These are phyloP conservation scores for Aegilops longissima DNA, from an alignment of 176 grass and related monocot genomes.

Conservation along the genomic window DNA sequence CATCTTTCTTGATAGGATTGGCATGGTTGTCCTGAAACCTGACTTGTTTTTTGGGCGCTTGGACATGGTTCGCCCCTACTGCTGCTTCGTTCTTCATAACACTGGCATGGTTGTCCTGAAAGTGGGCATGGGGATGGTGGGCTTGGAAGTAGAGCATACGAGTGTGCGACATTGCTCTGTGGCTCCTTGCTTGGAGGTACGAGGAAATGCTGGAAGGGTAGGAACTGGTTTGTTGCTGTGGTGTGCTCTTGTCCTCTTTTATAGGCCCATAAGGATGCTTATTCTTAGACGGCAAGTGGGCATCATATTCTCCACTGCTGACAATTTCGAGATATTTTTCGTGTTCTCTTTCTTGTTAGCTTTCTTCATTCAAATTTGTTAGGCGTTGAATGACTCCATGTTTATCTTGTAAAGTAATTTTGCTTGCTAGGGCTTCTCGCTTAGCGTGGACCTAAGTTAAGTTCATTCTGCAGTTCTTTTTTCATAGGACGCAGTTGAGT, in stretches of 20 bases:
- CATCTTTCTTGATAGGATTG: conserved; percentile 35
- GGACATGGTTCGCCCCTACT: conserved; percentile 13
- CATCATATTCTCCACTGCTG: conserved; percentile 36
- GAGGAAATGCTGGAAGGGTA: not conserved
- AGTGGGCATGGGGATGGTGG: conserved; percentile 29
- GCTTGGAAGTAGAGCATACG: conserved; percentile 11
- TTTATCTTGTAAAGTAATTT: conserved; percentile 4
- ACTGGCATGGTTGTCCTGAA: conserved; percentile 33
- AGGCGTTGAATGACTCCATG: not conserved
- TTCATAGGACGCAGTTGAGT: not conserved
- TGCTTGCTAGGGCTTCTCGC: not conserved
- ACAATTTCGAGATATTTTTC: not conserved
- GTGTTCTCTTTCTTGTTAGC: not conserved
- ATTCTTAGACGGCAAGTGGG: conserved; percentile 14
- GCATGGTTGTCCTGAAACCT: conserved; percentile 41
- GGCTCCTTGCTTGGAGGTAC: conserved; percentile 17
- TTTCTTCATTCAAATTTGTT: conserved; percentile 40
- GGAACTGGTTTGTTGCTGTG: not conserved
- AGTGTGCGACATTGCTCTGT: conserved; percentile 33
- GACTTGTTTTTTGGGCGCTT: conserved; percentile 15
- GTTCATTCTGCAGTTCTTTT: not conserved
- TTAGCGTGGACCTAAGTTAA: not conserved
- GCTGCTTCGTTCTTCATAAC: conserved; percentile 26
- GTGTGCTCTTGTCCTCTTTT: conserved; percentile 39
- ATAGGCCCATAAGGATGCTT: conserved; percentile 39